Evolutionary conservation across 1,139 yeast species (phyloP), one percentile per base, ranked within the genome.

Genomic region (Blastobotrys illinoisensis): DNA sequence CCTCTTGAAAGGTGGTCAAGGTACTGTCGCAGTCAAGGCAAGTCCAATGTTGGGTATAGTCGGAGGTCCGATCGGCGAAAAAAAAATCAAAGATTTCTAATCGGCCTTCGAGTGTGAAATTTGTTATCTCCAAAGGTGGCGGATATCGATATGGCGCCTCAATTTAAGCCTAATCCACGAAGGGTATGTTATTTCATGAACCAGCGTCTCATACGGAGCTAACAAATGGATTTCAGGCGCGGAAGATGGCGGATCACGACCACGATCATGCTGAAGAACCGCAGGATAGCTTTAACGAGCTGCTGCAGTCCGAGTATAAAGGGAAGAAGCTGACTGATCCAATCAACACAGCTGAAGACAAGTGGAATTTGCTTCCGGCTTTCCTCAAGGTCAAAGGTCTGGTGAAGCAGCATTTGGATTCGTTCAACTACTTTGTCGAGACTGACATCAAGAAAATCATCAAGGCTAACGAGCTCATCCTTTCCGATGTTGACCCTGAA

Each of bases 401-500:
- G 51, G 98, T 93, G 49, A 93, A 95, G 67, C 99, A 93, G 74
- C 99, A 93, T 75, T 76, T 95, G 67, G 99, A 93, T 67, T 93
- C 99, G 16, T 93, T 90, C 78, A 91, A 93, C 68, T 93, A 88
- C 72, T 93, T 93, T 71, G 96, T 93, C 26, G 98, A 95, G 67
- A 85, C 83, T 9, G 99, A 93, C 68, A 79, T 93, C 70, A 89
- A 87, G 72, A 93, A 93, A 69, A 95, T 93, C 68, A 86, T 93
- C 59, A 76, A 81, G 63, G 99, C 99, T 26, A 93, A 93, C 70
- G 95, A 91, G 71, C 74, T 82, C 58, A 91, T 93, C 44, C 76
- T 93, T 47, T 85, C 95, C 60, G 99, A 93, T 71, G 98, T 93
- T 32, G 98, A 91, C 73, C 99, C 99, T 0, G 97, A 91, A 67